Evolutionary conservation across 2,329 filamentous ascomycete species (phyloP).

Genomic region (Microdochium bolleyi): DNA sequence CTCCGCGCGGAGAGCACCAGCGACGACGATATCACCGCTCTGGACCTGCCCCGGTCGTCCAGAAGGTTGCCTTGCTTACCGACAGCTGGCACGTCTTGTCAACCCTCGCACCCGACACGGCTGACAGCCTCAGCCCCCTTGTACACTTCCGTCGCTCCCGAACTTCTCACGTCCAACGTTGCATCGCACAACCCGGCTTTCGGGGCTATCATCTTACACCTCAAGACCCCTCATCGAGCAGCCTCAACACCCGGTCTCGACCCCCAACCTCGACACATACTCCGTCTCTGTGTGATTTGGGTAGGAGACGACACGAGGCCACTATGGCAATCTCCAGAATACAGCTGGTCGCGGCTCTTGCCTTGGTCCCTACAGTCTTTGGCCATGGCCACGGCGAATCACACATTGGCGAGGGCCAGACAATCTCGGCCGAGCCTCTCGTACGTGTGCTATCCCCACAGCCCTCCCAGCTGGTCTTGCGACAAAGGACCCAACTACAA

Average conservation of each 20-base stretch:
- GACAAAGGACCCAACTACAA: no score
- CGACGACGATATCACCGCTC: neutral
- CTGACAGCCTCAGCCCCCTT: no score
- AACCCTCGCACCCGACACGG: no score
- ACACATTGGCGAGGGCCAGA: slow-evolving; percentile 60
- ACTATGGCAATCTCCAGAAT: neutral
- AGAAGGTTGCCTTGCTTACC: neutral
- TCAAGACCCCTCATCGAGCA: neutral
- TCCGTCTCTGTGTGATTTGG: neutral
- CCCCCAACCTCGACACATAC: neutral
- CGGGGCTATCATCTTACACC: neutral
- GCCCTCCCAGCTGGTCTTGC: slow-evolving; percentile 3
- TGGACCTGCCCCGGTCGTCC: neutral
- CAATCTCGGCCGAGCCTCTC: slow-evolving; percentile 65
- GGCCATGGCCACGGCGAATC: slow-evolving; percentile 42
- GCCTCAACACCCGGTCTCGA: neutral
- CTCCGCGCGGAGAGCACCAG: no score
- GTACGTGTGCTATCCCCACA: slow-evolving; percentile 34
- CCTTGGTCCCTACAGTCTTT: neutral
- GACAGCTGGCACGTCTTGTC: neutral
- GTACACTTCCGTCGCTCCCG: neutral
- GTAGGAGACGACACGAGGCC: neutral
- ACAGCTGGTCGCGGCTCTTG: neutral
- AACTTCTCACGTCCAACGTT: neutral
- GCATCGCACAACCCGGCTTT: neutral